Evolutionary conservation across 2,329 filamentous ascomycete genomes (phyloP), one percentile per base, ranked within the genome.

Genomic region (Fusarium redolens): DNA sequence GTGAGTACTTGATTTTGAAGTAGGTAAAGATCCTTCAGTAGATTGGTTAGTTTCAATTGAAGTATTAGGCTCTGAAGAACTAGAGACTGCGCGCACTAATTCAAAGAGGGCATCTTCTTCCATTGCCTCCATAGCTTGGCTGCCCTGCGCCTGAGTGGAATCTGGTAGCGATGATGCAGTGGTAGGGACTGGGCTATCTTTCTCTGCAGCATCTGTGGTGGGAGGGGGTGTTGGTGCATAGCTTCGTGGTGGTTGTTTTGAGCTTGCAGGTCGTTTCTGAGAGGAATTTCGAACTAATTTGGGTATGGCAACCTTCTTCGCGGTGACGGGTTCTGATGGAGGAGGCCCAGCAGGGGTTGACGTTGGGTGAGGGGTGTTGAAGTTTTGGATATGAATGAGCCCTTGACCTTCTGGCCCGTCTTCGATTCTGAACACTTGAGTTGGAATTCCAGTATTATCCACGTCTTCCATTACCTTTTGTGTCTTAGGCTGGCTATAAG

Each of bases 381-480:
- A 80, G 59, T 78, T 83, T 63, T 74, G 75, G 31, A 83, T 79
- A 50, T 83, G 81, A 17, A 82, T 78, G 25, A 82, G 66, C 56
- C 81, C 82, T 48, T 80, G 79, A 12, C 81, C 81, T 17, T 72
- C 69, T 7, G 80, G 81, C 10, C 81, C 81, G 56, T 79, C 79
- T 68, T 79, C 81, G 52, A 84, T 78, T 57, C 81, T 79, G 52
- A 83, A 86, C 17, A 85, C 83, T 18, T 89, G 86, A 70, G 83
- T 78, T 4, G 83, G 83, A 28, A 83, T 78, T 43, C 79, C 78
- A 8, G 68, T 81, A 60, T 78, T 71, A 61, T 83, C 84, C 13
- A 82, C 74, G 74, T 79, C 63, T 66, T 84, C 75, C 28, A 71
- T 64, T 77, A 74, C 74, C 52, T 70, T 78, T 15, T 69, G 68